Conservation (phyloP, 345 rosid species). For the Murraya paniculata region DNA sequence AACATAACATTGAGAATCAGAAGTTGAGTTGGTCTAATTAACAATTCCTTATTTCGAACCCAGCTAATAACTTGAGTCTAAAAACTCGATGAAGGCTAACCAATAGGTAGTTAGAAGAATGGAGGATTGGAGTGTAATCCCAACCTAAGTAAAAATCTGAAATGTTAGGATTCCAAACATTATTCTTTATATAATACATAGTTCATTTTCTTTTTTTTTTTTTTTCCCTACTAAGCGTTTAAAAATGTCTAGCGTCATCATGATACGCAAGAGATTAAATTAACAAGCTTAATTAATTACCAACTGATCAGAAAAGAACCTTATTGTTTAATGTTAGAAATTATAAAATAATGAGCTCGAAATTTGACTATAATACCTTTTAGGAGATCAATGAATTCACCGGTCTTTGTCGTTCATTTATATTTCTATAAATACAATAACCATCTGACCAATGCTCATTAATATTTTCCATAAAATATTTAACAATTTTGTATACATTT, state of each 20-base stretch:
- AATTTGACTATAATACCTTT: background rate
- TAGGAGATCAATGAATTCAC: too few species aligned
- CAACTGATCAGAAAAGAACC: background rate
- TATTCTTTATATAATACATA: too few species aligned
- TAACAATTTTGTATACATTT: background rate
- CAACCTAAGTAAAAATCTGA: too few species aligned
- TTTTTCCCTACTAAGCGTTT: background rate
- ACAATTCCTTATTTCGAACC: fast-evolving
- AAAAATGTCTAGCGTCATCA: background rate
- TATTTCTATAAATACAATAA: background rate
- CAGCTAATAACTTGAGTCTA: too few species aligned
- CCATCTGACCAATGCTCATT: background rate
- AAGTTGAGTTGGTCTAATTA: too few species aligned
- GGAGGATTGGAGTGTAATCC: too few species aligned
- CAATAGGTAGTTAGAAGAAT: too few species aligned
- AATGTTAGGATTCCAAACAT: too few species aligned
- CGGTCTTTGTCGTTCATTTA: background rate
- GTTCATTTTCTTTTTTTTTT: background rate
- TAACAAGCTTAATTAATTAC: background rate
- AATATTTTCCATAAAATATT: background rate
- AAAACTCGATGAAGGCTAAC: too few species aligned
- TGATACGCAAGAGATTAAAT: background rate
- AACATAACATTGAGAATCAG: too few species aligned
- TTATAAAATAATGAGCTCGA: background rate
- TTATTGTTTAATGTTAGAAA: background rate